Percentiles rank a stretch among this genome's conserved stretches.
Conservation (phyloP, 164 flowering plant genomes). For the Chimonanthus praecox region DNA sequence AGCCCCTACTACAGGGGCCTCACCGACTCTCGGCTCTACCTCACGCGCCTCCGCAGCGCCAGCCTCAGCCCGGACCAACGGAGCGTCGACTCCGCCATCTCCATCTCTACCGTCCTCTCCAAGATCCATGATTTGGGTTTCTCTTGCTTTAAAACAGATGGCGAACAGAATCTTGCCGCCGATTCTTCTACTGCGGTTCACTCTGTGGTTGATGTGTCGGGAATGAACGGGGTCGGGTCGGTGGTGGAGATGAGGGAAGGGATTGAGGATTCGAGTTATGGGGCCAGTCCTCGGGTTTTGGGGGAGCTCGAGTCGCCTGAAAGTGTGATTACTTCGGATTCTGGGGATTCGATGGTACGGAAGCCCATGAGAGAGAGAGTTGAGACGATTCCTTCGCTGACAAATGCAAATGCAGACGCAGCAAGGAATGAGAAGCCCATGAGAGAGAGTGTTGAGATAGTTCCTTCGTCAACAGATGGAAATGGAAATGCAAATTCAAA, state of each 20-base stretch:
- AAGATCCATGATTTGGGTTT: constrained; percentile 23
- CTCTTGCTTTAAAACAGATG: constrained; percentile 22
- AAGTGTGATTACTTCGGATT: neutral
- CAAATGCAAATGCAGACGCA: too few relatives aligned
- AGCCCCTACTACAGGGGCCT: constrained; percentile 44
- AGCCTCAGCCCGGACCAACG: constrained; percentile 14
- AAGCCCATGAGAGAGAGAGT: constrained; percentile 66
- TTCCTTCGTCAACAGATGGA: neutral
- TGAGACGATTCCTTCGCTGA: neutral
- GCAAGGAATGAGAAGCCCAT: neutral
- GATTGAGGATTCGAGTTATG: too few relatives aligned
- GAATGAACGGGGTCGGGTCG: neutral
- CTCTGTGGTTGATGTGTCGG: neutral
- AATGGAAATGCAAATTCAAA: too few relatives aligned
- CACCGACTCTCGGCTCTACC: constrained; percentile 20
- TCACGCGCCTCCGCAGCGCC: constrained; percentile 24
- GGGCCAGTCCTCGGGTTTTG: neutral
- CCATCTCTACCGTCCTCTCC: constrained; percentile 18
- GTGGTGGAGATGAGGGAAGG: neutral
- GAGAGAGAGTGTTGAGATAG: neutral
- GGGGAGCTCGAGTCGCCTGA: neutral
- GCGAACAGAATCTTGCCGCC: neutral
- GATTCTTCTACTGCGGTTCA: neutral
- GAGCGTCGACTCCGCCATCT: constrained; percentile 12
- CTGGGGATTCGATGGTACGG: constrained; percentile 5